Conservation (phyloP, 2,329 filamentous ascomycete species). For the Fusarium drepaniforme region DNA sequence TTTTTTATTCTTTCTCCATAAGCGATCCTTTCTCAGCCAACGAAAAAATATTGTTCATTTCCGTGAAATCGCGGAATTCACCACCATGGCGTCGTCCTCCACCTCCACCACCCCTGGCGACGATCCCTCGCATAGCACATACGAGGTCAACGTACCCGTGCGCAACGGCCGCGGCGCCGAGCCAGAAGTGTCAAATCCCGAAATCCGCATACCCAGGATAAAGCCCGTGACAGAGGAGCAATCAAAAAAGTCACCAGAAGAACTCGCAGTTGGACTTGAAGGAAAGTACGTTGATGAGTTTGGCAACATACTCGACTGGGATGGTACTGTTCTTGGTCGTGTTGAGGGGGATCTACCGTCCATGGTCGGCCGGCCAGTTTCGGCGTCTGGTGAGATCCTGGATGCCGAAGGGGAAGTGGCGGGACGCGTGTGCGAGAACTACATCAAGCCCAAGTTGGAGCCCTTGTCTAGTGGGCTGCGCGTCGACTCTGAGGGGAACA, state of each 20-base stretch:
- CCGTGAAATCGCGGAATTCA: background rate
- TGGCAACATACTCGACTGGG: conserved; percentile 64
- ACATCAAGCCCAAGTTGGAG: conserved; percentile 62
- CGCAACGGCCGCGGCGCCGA: conserved; percentile 25
- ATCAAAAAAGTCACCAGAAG: conserved; percentile 41
- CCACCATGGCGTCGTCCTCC: conserved; percentile 2
- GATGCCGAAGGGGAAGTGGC: conserved; percentile 84
- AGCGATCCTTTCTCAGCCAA: background rate
- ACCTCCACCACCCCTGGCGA: conserved; percentile 29
- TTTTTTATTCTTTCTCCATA: conserved; percentile 1
- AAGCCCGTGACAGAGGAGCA: conserved; percentile 49
- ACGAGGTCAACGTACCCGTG: conserved; percentile 42
- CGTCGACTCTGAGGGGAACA: conserved; percentile 69
- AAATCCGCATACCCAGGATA: conserved; percentile 56
- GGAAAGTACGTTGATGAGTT: conserved; percentile 66
- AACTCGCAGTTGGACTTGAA: conserved; percentile 56
- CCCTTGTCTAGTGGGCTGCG: conserved; percentile 65
- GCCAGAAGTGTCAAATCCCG: conserved; percentile 31
- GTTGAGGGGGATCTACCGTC: conserved; percentile 66
- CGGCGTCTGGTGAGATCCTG: conserved; percentile 65
- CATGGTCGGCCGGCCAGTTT: conserved; percentile 64
- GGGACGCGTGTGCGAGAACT: conserved; percentile 76
- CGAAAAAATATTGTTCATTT: background rate
- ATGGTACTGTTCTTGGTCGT: conserved; percentile 64
- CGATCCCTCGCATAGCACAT: conserved; percentile 43